phyloP scores from a whole-genome alignment of 2,329 filamentous ascomycete genomes.

The Ploettnerulaceae sp. region DNA sequence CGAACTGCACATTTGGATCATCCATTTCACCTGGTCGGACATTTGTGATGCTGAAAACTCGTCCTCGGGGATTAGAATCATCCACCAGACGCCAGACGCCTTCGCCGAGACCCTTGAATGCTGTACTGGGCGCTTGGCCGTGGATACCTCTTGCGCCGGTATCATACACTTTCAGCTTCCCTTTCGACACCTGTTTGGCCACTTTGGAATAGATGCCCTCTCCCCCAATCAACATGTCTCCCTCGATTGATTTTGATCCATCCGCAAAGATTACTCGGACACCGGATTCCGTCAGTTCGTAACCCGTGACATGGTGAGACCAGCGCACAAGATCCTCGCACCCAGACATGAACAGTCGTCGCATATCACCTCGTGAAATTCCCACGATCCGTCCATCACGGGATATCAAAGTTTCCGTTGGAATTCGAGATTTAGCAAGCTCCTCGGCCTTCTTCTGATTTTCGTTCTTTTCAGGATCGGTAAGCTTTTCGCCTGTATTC shows the following conservation, averaged over 20 bases:
- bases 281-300: constrained; percentile 50
- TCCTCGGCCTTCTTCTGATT: constrained; percentile 29
- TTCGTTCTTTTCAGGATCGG: constrained; percentile 22
- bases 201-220: constrained; percentile 59
- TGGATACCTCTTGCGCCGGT: constrained; percentile 60
- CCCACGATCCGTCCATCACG: constrained; percentile 56
- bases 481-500: constrained; percentile 44
- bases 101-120: constrained; percentile 58
- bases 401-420: constrained; percentile 38
- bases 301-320: constrained; percentile 51
- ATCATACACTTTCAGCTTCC: constrained; percentile 57
- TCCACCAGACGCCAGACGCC: constrained; percentile 57
- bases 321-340: constrained; percentile 52
- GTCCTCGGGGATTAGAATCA: constrained; percentile 41
- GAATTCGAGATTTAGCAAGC: constrained; percentile 15
- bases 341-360: constrained; percentile 51
- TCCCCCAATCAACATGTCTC: constrained; percentile 54
- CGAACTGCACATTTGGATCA: constrained; percentile 51
- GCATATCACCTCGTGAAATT: constrained; percentile 59
- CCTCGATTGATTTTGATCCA: constrained; percentile 53
- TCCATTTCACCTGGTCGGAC: constrained; percentile 56
- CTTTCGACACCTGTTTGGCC: constrained; percentile 53
- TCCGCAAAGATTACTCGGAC: constrained; percentile 56
- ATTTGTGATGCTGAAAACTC: constrained; percentile 57
- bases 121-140: constrained; percentile 56